Evolutionary conservation across 805 yeast species (phyloP), one percentile per base, ranked within the genome.

Genomic region (Metschnikowia cubensis): DNA sequence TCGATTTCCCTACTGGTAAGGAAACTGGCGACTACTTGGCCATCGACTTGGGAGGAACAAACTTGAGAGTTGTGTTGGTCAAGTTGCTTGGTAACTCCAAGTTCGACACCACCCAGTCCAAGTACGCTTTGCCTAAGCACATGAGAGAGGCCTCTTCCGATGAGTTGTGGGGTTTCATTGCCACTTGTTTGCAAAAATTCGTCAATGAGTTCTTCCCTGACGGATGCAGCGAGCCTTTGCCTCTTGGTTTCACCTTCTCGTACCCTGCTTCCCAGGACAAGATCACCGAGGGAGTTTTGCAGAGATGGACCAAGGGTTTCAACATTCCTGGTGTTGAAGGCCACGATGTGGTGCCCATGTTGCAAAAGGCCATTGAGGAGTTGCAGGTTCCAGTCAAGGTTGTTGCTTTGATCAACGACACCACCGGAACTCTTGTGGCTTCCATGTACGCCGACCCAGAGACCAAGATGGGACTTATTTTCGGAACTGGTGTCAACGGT

Each of bases 401-500:
- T 50, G 90, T 89, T 55, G 96, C 98, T 45, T 76, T 92, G 66
- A 92, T 92, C 70, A 92, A 91, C 73, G 99, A 92, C 70, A 92
- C 99, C 57, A 89, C 97, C 44, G 99, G 98, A 68, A 92, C 99
- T 42, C 76, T 92, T 62, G 96, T 92, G 54, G 98, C 98, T 33
- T 90, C 97, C 45, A 83, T 86, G 78, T 92, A 92, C 75, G 81
- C 95, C 47, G 96, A 92, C 66, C 82, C 92, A 35, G 83, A 82
- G 60, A 84, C 96, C 57, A 84, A 85, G 71, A 87, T 91, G 92
- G 99, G 99, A 52, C 81, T 89, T 65, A 92, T 92, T 61, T 92
- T 90, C 67, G 99, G 98, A 66, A 92, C 98, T 44, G 98, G 98
- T 59, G 89, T 92, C 73, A 92, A 92, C 69, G 97, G 97, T 68